Evolutionary conservation across 257 asterid species (phyloP).

Genomic region (Oldenlandia corymbosa): DNA sequence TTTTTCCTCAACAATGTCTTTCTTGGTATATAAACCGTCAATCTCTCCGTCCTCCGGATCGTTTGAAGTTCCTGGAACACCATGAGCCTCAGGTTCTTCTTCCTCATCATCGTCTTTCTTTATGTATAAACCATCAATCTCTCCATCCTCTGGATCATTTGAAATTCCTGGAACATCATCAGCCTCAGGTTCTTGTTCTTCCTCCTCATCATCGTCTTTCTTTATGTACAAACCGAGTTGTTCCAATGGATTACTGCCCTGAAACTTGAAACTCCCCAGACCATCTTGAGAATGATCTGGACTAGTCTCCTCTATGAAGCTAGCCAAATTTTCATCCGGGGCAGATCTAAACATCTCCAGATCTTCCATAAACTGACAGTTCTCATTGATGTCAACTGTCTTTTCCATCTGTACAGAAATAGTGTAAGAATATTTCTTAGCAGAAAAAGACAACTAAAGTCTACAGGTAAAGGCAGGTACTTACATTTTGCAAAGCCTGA

Average conservation of each 20-base stretch:
- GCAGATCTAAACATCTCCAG: slow-evolving; percentile 58
- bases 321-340: slow-evolving; percentile 46
- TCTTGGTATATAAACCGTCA: too few relatives aligned
- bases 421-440: background rate
- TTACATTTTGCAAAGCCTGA: slow-evolving; percentile 70
- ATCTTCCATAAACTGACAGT: slow-evolving; percentile 59
- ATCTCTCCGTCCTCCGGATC: too few relatives aligned
- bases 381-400: slow-evolving; percentile 71
- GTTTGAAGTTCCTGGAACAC: slow-evolving; percentile 23
- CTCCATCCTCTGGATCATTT: slow-evolving; percentile 26
- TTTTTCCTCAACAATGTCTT: too few relatives aligned
- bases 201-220: slow-evolving; percentile 64
- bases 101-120: slow-evolving; percentile 62
- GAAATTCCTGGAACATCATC: slow-evolving; percentile 24
- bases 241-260: slow-evolving; percentile 58
- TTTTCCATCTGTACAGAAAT: slow-evolving; percentile 56
- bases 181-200: slow-evolving; percentile 53
- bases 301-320: slow-evolving; percentile 49
- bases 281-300: slow-evolving; percentile 46
- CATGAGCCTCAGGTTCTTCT: slow-evolving; percentile 42
- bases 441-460: background rate
- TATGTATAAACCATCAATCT: slow-evolving; percentile 49
- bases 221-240: slow-evolving; percentile 73
- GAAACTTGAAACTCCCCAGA: slow-evolving; percentile 62
- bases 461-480: background rate